Evolutionary conservation across 805 yeast genomes (phyloP), one percentile per base, ranked within the genome.

Genomic region (Suhomyces xylopsoci): DNA sequence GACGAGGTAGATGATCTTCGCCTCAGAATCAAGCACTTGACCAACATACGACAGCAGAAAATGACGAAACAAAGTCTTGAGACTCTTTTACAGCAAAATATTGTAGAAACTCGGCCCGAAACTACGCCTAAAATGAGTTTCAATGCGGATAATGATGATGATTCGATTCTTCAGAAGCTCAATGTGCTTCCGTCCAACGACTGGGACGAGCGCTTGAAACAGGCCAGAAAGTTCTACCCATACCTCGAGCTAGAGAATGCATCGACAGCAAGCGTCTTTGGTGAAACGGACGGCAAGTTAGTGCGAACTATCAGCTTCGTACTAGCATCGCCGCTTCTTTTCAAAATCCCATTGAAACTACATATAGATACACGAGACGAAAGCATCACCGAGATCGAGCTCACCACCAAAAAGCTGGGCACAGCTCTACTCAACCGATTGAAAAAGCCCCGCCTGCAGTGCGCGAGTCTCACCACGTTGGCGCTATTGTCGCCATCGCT

Each of bases 111-210:
- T 25, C 7, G 22, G 9, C 17, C 30, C 3, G 17, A 36, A 15
- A 5, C n/a, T 7, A 7, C 32, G 9, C 9, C 12, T 2, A 14
- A 34, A 14, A 14, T 45, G 14, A 15, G 32, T 19, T 15, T 51
- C 17, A 7, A 10, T 38, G 30, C 10, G 28, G 43, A 14, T 6
- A 48, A 55, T 41, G 69, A 68, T 46, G 62, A 63, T 19, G 53
- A 53, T 19, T 54, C 53, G 12, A 56, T 68, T 3, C 36, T 65
- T 12, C 59, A 65, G 8, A 62, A 63, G 20, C 54, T 73, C 48
- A 61, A 69, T 47, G 77, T 73, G 4, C 60, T 64, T 5, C 78
- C 79, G 2, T 67, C 77, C 3, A 54, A 56, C 7, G 66, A 73
- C 47, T 71, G 76, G 73, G 25, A 48, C 8, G 51, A 49, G 14